These are phyloP conservation scores for Heteromeles arbutifolia DNA, from an alignment of 306 rosid species.

Conservation along the genomic window DNA sequence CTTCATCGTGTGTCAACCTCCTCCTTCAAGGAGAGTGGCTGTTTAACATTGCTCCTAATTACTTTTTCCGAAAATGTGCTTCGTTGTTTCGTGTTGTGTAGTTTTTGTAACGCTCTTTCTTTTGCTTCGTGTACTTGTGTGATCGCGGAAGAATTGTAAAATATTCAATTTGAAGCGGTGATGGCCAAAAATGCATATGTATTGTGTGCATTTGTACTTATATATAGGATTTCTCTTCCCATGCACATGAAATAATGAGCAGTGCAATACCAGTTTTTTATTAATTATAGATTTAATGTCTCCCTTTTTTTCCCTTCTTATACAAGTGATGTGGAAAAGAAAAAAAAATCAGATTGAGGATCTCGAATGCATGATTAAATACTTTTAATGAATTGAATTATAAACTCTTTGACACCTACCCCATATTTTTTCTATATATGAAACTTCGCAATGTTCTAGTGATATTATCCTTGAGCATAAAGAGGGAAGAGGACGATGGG, in stretches of 20 bases:
- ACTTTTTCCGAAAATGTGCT: neutral
- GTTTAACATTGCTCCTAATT: conserved; percentile 24
- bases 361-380: no score
- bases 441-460: neutral
- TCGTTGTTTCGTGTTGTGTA: neutral
- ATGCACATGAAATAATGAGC: neutral
- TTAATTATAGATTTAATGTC: neutral
- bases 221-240: neutral
- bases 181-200: no score
- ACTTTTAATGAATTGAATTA: no score
- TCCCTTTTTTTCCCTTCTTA: no score
- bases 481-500: no score
- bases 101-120: neutral
- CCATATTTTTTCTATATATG: no score
- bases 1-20: conserved; percentile 22
- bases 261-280: neutral
- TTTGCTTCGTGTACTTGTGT: neutral
- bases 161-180: no score
- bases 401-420: no score
- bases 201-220: neutral
- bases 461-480: no score
- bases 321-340: no score
- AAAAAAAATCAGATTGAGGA: no score
- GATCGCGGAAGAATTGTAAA: neutral
- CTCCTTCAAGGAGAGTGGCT: conserved; percentile 24